Base-by-base conservation (phyloP, 2,329 filamentous ascomycete genomes). In the Penicillium sp. region DNA sequence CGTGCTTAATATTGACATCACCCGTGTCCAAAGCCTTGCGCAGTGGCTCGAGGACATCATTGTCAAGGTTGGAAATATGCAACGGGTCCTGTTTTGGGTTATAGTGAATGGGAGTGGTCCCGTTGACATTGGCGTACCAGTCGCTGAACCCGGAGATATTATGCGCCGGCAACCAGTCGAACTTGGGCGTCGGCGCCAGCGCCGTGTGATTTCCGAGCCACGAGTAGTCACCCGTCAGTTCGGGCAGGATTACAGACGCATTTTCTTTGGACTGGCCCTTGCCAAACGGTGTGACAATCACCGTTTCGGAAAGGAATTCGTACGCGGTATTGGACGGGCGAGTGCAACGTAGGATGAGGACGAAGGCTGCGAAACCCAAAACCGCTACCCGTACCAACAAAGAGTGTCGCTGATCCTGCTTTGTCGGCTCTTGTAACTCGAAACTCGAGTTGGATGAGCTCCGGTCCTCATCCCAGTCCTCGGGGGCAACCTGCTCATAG, bases 21-120 rank as follows among this genome's bases (percentile, higher is more conserved):
- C 58, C 62, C 6, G 42, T 50, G 7, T 50, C 45, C 4, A 66
- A 44, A 1, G 59, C 47, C 8, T 64, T 64, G 4, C 58, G 56
- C 31, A 65, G 49, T 8, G 63, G 59, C n/a, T 57, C 59, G 18
- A 66, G 41, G 4, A 77, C 45, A 0, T 68, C 61, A 4, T 71
- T 57, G 2, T 74, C 61, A 3, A 74, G 60, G 32, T 78, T 78
- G 2, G 71, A 72, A 18, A 77, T 67, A 44, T 71, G 74, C n/a
- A 77, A 32, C 0, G 76, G 76, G 40, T 78, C 76, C 3, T 65
- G 53, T 3, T 57, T 58, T 3, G 75, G 66, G 32, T 63, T 68
- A 45, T 78, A 78, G 14, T 68, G 65, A 21, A 61, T 27, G 5
- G 51, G 32, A 1, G n/a, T 18, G 10, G 31, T 50, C 29, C 43